A percentile compares a stretch with the other conserved stretches of the same genome.
Evolutionary conservation across 306 rosid species (phyloP).

Genomic region (Medicago arabica): DNA sequence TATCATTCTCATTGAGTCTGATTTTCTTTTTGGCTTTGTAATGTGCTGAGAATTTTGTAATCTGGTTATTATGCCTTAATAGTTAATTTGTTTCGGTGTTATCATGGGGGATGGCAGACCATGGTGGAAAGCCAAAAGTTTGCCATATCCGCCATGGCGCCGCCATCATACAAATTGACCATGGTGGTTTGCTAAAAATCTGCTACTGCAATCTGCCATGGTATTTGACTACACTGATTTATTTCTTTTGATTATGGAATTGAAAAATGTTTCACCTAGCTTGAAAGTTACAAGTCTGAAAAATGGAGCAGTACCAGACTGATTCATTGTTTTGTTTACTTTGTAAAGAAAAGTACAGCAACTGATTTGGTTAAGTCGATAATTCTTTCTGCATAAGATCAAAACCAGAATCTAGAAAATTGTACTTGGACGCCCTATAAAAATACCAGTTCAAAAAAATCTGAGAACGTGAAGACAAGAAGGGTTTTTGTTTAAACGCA

Average conservation of each 20-base stretch:
- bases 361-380: too few relatives aligned
- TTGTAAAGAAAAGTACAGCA: too few relatives aligned
- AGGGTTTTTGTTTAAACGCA: neutral
- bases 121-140: too few relatives aligned
- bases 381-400: neutral
- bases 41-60: slow-evolving; percentile 7
- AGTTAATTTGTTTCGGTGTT: slow-evolving; percentile 10
- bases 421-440: neutral
- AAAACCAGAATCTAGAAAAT: neutral
- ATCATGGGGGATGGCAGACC: too few relatives aligned
- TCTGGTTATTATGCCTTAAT: neutral
- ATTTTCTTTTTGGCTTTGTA: slow-evolving; percentile 1
- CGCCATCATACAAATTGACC: too few relatives aligned
- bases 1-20: neutral
- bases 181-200: too few relatives aligned
- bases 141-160: too few relatives aligned
- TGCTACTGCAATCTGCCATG: too few relatives aligned
- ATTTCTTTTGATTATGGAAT: neutral
- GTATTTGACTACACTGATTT: neutral
- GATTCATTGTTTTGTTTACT: too few relatives aligned
- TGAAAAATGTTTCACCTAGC: neutral
- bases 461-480: neutral
- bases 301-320: neutral
- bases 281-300: neutral
- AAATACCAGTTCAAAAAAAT: neutral